A percentile compares a stretch with the other conserved stretches of the same genome.
Conservation (phyloP, 495 filamentous ascomycete species). For the Lasiosphaeria hispida region DNA sequence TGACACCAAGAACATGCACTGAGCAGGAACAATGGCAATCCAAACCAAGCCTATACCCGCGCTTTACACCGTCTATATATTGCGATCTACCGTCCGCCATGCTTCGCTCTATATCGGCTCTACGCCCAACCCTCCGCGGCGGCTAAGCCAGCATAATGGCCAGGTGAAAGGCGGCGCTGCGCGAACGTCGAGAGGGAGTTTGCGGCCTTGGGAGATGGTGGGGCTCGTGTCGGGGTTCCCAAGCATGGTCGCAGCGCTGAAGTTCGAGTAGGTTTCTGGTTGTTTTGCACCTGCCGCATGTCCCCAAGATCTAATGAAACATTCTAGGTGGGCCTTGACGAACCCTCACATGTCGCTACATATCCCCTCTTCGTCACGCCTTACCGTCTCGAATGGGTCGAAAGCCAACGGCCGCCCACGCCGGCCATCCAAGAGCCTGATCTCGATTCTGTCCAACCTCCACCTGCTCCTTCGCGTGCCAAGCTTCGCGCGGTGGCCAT, state of each 20-base stretch:
- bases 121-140: slow-evolving; percentile 79
- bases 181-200: slow-evolving; percentile 60
- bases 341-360: slow-evolving; percentile 75
- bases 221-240: slow-evolving; percentile 86
- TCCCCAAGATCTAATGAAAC: not conserved
- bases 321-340: slow-evolving; percentile 83
- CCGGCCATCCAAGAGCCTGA: slow-evolving; percentile 57
- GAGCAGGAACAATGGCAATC: slow-evolving; percentile 29
- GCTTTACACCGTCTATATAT: slow-evolving; percentile 69
- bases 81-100: slow-evolving; percentile 71
- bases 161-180: slow-evolving; percentile 71
- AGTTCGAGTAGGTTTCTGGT: slow-evolving; percentile 76
- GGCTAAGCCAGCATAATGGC: slow-evolving; percentile 90
- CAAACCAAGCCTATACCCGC: slow-evolving; percentile 51
- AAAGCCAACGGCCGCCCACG: slow-evolving; percentile 45
- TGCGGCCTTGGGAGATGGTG: slow-evolving; percentile 92
- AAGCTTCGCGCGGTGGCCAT: slow-evolving; percentile 78
- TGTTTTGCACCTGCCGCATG: not conserved
- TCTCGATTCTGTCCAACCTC: slow-evolving; percentile 66
- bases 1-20: slow-evolving; percentile 2
- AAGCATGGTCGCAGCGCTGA: slow-evolving; percentile 78
- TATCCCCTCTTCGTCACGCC: slow-evolving; percentile 58
- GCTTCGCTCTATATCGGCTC: slow-evolving; percentile 80
- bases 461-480: slow-evolving; percentile 73
- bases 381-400: slow-evolving; percentile 37